Conservation (phyloP, 805 yeast genomes). For the Wickerhamomyces chaumierensis region DNA sequence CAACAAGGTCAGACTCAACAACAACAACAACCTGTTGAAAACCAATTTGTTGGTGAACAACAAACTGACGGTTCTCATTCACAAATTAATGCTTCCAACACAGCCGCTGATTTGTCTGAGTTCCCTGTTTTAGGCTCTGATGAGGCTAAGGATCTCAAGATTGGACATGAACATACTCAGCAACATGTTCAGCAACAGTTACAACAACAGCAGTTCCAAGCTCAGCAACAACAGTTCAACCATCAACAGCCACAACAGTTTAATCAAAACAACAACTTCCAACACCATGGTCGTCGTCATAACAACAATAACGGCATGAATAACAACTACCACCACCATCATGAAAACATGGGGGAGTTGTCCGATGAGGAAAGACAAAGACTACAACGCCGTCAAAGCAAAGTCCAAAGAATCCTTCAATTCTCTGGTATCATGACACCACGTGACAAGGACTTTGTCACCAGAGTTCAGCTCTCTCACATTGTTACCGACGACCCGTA, state of each 20-base stretch:
- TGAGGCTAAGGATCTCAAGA: conserved; percentile 16
- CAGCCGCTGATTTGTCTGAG: conserved; percentile 27
- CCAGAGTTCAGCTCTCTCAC: conserved; percentile 88
- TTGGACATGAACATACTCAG: conserved; percentile 1
- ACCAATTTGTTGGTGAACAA: no score
- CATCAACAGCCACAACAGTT: conserved; percentile 5
- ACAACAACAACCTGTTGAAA: conserved; percentile 3
- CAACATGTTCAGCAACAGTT: no score
- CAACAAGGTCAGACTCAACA: conserved; percentile 17
- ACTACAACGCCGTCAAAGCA: conserved; percentile 56
- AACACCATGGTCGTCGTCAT: conserved; percentile 15
- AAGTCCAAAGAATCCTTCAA: conserved; percentile 62
- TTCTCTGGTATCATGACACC: conserved; percentile 95
- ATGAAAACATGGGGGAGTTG: conserved; percentile 27
- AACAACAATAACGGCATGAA: conserved; percentile 9
- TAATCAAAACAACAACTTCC: conserved; percentile 15
- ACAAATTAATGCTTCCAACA: not conserved
- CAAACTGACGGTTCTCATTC: conserved; percentile 2
- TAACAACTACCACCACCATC: conserved; percentile 19
- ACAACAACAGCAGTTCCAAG: conserved; percentile 4
- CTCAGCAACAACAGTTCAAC: conserved; percentile 6
- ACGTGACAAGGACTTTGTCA: conserved; percentile 90
- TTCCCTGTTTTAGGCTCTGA: conserved; percentile 46
- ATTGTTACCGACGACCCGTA: conserved; percentile 96
- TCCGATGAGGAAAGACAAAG: conserved; percentile 67